Evolutionary conservation across 345 rosid species (phyloP), one percentile per base, ranked within the genome.

Genomic region (Camelina sativa): DNA sequence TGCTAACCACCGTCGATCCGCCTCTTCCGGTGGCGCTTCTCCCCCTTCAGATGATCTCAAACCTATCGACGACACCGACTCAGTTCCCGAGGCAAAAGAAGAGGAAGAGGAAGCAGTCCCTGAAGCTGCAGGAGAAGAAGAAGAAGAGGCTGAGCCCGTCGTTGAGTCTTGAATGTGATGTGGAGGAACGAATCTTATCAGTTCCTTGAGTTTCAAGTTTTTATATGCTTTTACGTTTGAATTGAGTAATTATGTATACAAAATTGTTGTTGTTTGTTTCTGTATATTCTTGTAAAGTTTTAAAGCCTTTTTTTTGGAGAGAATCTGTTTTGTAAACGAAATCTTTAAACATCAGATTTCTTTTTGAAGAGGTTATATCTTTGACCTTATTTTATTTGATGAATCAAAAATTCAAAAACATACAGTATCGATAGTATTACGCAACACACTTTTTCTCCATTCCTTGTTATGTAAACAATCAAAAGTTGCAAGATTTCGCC

Each of bases 1-100:
- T 8, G 91, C 99, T 17, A 78, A 78, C 11, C 97, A 95, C 75
- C 87, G 65, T 83, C 81, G 93, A 67, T 76, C 86, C 6, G 73
- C 88, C 17, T 69, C 88, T 10, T 71, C 81, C 3, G 76, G 77
- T 61, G 68, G 63, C 10, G 17, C 85, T 1, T 47, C 80, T 23
- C 91, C 95, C 0, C 86, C 87, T 8, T 74, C 89, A 8, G 93
- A 71, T 1, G 81, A 78, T 67, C 69, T 44, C 2, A 67, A 72
- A 53, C 55, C 76, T 16, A 34, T n/a, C 4, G 80, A 65, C 16
- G 80, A 65, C 32, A 19, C 8, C 13, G 62, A 67, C 4, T 9
- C 75, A 0, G 8, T 17, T 37, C 66, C 76, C 11, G 71, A 76
- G 44, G 72, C 22, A 72, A 63, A 41, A 57, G 72, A 72, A 57